Evolutionary conservation across 306 rosid species (phyloP), one percentile per base, ranked within the genome.

Genomic region (Geum urbanum): DNA sequence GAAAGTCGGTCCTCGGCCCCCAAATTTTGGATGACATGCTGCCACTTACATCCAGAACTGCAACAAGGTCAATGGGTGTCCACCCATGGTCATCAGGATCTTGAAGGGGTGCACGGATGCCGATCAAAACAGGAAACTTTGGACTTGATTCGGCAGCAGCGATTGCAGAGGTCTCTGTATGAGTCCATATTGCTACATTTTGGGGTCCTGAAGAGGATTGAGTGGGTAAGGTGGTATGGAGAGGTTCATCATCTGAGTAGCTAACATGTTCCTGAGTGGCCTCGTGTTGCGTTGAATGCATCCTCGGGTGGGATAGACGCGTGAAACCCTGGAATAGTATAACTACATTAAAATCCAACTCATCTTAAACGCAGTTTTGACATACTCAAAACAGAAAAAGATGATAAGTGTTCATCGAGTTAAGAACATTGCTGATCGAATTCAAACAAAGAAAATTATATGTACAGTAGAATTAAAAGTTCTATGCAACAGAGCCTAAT

Each of bases 11-110:
- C 84, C 0, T 61, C 40, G 27, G 84, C 55, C 66, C 76, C 66
- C 44, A 80, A 70, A 18, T 76, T 72, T 40, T 75, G 60, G n/a
- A 80, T 76, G 1, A 80, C 72, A 80, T 80, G 50, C 76, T 76
- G 32, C 66, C 66, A 6, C 78, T 80, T 2, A 76, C 44, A 8
- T 80, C 84, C 6, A 80, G 67, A 40, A 80, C 78, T 11, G 66
- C 58, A 1, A 80, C 81, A 18, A 80, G 73, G 55, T 80, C 81
- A 12, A 80, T 40, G 16, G 81, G 76, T 5, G 78, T 60, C 6
- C 78, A 65, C 9, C 51, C 66, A 0, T 27, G 16, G 16, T 15
- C 27, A 8, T 66, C n/a, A 8, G 7, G 12, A 47, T 48, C 55
- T 24, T 47, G 55, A 66, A 66, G 70, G 14, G 55, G 8, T 46